Conservation (phyloP, 2,329 filamentous ascomycete species). For the Aspergillus melleus region DNA sequence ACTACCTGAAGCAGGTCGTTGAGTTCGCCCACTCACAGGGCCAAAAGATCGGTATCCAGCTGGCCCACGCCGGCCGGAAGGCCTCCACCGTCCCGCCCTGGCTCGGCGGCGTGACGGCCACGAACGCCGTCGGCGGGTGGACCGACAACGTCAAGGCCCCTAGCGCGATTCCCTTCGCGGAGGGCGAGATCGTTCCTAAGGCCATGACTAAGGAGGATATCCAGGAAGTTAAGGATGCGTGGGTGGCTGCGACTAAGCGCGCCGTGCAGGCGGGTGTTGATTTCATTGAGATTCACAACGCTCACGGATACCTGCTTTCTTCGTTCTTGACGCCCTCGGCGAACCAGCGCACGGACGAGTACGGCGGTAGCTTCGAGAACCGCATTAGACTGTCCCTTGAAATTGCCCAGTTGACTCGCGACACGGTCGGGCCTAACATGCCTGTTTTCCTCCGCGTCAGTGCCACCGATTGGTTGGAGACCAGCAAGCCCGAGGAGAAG, state of each 20-base stretch:
- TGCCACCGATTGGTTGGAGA: conserved; percentile 75
- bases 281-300: conserved; percentile 76
- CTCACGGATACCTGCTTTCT: conserved; percentile 75
- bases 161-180: conserved; percentile 62
- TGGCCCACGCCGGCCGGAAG: conserved; percentile 74
- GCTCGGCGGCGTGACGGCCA: conserved; percentile 41
- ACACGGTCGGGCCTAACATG: conserved; percentile 64
- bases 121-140: conserved; percentile 55
- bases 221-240: conserved; percentile 61
- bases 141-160: conserved; percentile 57
- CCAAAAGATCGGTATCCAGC: conserved; percentile 75
- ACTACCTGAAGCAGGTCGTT: conserved; percentile 63
- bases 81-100: conserved; percentile 58
- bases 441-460: conserved; percentile 72
- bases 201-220: conserved; percentile 72
- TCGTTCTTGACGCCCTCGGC: conserved; percentile 67
- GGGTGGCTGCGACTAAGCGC: conserved; percentile 58
- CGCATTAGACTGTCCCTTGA: conserved; percentile 68
- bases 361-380: conserved; percentile 59
- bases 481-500: conserved; percentile 51
- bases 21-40: conserved; percentile 80
- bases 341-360: conserved; percentile 66
- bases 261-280: conserved; percentile 72
- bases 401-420: conserved; percentile 62
- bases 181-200: conserved; percentile 61